Percentiles rank a stretch among this genome's conserved stretches.
These are phyloP conservation scores for Hymenoscyphus albidus DNA, from an alignment of 2,329 filamentous ascomycete species.

Conservation along the genomic window DNA sequence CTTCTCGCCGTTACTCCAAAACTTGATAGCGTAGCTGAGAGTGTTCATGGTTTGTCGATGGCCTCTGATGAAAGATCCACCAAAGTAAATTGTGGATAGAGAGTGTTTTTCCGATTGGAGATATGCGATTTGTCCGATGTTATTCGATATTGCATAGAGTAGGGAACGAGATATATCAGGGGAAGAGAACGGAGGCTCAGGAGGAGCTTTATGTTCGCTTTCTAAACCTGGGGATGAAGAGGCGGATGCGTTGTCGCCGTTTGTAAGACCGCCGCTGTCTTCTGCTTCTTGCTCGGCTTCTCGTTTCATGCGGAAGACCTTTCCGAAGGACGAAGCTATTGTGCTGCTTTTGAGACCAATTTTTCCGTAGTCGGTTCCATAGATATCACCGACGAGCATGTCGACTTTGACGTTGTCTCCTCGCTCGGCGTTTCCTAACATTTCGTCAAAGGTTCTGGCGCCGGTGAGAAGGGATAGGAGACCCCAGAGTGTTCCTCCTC, in stretches of 20 bases:
- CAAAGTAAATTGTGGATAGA: slow-evolving; percentile 92
- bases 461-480: slow-evolving; percentile 86
- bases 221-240: neutral
- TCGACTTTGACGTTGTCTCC: slow-evolving; percentile 94
- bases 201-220: slow-evolving; percentile 6
- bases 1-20: slow-evolving; percentile 92
- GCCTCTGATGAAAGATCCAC: slow-evolving; percentile 92
- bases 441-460: slow-evolving; percentile 94
- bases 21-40: slow-evolving; percentile 91
- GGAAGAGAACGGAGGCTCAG: slow-evolving; percentile 57
- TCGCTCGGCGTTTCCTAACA: slow-evolving; percentile 84
- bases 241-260: slow-evolving; percentile 22
- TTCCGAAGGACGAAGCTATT: slow-evolving; percentile 94
- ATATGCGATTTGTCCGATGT: slow-evolving; percentile 96
- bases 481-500: slow-evolving; percentile 97
- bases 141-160: slow-evolving; percentile 94
- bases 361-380: slow-evolving; percentile 91
- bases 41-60: slow-evolving; percentile 98
- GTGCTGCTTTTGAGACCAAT: slow-evolving; percentile 94
- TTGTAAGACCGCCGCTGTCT: slow-evolving; percentile 51
- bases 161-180: slow-evolving; percentile 88
- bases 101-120: slow-evolving; percentile 95
- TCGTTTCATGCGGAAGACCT: slow-evolving; percentile 90
- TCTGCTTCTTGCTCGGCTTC: slow-evolving; percentile 76
- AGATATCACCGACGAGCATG: slow-evolving; percentile 96